Base-by-base conservation (phyloP, 805 yeast species). In the Ogataea neopini region DNA sequence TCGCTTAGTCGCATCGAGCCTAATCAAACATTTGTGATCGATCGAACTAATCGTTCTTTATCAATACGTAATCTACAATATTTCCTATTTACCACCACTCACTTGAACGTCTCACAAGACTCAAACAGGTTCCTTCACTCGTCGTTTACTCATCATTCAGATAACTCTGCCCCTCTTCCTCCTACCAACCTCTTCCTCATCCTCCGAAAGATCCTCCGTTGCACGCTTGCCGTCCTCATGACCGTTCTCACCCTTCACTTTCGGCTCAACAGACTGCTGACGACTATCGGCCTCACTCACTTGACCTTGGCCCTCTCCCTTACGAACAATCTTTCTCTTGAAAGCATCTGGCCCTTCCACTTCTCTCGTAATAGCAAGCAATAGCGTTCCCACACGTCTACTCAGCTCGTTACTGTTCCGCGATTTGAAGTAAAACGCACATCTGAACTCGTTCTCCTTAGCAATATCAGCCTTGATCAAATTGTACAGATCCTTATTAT, bases 391-490 rank as follows among this genome's bases (percentile, higher is more conserved):
- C 8, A 83, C 76, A 58, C 96, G 74, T 65, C 91, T 77, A 13
- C 84, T 79, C 29, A 87, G 58, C 52, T 87, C 96, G 57, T 80
- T 86, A 1, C 87, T 75, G 0, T 88, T 80, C 63, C 95, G 73
- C 0, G 91, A 83, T 43, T 73, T 72, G 57, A 87, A 75, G 59
- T 76, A 87, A 85, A 90, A 87, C 53, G 86, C 88, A 60, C 84
- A 87, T 33, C 74, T 73, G 67, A 86, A 86, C 34, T 80, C 65
- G 48, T 79, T 83, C 47, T 85, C 80, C 4, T 66, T 67, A 53
- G 71, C 61, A 10, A 86, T 81, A 51, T 84, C 90, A 43, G 79
- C 81, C 59, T 82, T 85, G 29, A 87, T 76, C 54, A 73, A 75
- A 52, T 86, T 90, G 52, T 75, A 77, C 35, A 86, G 68, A 44